These are phyloP conservation scores for Citrus trifoliata DNA, from an alignment of 345 rosid species.

Conservation along the genomic window DNA sequence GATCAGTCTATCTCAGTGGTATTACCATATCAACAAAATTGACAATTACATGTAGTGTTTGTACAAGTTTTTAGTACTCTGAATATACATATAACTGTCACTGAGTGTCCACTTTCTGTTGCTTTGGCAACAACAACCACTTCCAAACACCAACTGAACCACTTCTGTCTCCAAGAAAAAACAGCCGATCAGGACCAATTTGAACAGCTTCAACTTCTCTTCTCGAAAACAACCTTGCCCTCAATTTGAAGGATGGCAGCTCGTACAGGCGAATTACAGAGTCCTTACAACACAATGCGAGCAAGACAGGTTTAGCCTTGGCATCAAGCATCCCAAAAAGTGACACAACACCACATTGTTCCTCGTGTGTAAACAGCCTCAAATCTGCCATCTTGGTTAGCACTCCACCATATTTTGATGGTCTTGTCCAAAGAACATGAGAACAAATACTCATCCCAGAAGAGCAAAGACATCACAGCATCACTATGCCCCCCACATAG, in stretches of 20 bases:
- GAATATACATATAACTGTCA: too few relatives aligned
- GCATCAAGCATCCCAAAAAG: conserved; percentile 14
- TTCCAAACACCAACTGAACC: not conserved
- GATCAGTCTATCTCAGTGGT: not conserved
- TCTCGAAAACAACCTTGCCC: not conserved
- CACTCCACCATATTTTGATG: conserved; percentile 10
- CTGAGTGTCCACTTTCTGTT: not conserved
- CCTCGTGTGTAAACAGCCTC: conserved; percentile 14
- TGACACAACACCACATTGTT: not conserved
- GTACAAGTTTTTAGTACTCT: not conserved
- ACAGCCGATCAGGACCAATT: not conserved
- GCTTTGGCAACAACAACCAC: not conserved
- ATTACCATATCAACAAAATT: not conserved
- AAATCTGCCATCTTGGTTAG: not conserved
- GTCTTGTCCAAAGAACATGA: not conserved
- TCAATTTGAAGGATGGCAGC: not conserved
- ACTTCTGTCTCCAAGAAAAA: not conserved
- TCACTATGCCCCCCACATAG: not conserved
- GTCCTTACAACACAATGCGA: not conserved
- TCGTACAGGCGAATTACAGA: not conserved
- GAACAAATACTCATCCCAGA: not conserved
- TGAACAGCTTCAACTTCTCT: not conserved
- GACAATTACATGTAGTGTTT: not conserved
- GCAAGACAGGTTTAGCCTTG: not conserved
- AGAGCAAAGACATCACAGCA: not conserved